A percentile compares a stretch with the other conserved stretches of the same genome.
Evolutionary conservation across 331 rosid species (phyloP).

Genomic region (Phaseolus coccineus): DNA sequence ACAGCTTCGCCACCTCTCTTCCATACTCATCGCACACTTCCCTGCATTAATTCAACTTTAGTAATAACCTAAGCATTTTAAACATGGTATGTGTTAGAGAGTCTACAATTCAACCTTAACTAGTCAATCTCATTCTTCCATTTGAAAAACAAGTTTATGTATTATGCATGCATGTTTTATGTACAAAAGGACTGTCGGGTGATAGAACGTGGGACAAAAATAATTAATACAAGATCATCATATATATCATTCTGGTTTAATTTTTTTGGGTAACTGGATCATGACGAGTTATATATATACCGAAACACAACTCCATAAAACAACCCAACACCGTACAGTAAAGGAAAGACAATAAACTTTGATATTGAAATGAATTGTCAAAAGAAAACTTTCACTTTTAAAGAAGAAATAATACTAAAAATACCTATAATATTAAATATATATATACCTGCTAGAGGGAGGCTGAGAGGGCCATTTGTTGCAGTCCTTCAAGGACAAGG

Average conservation of each 20-base stretch:
- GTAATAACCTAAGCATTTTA: not conserved
- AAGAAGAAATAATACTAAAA: too few relatives aligned
- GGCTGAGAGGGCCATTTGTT: constrained; percentile 56
- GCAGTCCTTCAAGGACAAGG: constrained; percentile 48
- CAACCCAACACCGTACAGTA: not conserved
- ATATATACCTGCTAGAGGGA: constrained; percentile 48
- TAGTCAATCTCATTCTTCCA: not conserved
- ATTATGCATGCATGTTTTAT: not conserved
- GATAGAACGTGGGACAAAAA: not conserved
- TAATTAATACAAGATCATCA: not conserved
- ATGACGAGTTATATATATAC: not conserved
- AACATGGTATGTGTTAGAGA: not conserved
- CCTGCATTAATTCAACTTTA: constrained; percentile 36
- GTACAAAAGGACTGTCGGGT: not conserved
- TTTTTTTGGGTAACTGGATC: not conserved
- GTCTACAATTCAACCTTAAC: not conserved
- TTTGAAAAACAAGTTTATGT: not conserved
- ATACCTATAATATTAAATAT: not conserved
- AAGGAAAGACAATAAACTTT: too few relatives aligned
- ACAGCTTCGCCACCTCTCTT: constrained; percentile 52
- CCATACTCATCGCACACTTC: constrained; percentile 59
- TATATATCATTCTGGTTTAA: not conserved
- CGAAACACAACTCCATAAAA: not conserved
- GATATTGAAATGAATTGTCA: too few relatives aligned
- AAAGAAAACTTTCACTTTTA: too few relatives aligned